A percentile compares a stretch with the other conserved stretches of the same genome.
phyloP scores from a whole-genome alignment of 805 yeast species.

The Pichia gijzeniarum region DNA sequence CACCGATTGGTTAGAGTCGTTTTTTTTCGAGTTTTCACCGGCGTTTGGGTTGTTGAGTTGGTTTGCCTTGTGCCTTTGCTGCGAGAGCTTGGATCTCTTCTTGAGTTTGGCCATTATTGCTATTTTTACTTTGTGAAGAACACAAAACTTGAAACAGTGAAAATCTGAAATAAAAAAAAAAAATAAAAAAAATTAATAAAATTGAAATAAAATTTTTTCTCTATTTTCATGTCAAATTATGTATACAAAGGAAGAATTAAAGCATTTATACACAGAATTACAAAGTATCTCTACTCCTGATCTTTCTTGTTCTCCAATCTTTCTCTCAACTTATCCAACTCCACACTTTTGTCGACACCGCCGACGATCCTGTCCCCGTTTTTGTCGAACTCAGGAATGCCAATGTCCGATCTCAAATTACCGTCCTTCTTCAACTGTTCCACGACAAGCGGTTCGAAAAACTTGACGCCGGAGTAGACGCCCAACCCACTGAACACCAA shows the following conservation, averaged over 20 bases:
- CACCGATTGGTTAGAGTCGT: conserved; percentile 29
- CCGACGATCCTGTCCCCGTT: conserved; percentile 32
- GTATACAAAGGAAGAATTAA: too few species aligned
- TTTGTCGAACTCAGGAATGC: conserved; percentile 46
- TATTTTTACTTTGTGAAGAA: too few species aligned
- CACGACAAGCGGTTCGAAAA: conserved; percentile 68
- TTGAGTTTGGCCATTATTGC: conserved; percentile 65
- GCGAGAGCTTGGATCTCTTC: conserved; percentile 52
- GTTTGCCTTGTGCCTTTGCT: conserved; percentile 19
- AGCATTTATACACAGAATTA: too few species aligned
- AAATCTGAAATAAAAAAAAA: background rate
- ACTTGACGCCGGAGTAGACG: conserved; percentile 50
- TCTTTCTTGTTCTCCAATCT: conserved; percentile 11
- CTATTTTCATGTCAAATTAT: background rate
- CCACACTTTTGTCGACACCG: conserved; percentile 17
- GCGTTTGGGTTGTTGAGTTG: conserved; percentile 1
- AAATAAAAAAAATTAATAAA: background rate
- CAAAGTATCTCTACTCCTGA: background rate
- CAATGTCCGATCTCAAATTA: conserved; percentile 52
- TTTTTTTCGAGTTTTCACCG: background rate
- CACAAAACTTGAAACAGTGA: background rate
- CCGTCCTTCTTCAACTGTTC: conserved; percentile 65
- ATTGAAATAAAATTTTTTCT: background rate
- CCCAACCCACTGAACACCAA: conserved; percentile 32
- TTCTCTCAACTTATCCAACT: conserved; percentile 20